Conservation (phyloP, 2,329 filamentous ascomycete species). For the Alternaria conjuncta region DNA sequence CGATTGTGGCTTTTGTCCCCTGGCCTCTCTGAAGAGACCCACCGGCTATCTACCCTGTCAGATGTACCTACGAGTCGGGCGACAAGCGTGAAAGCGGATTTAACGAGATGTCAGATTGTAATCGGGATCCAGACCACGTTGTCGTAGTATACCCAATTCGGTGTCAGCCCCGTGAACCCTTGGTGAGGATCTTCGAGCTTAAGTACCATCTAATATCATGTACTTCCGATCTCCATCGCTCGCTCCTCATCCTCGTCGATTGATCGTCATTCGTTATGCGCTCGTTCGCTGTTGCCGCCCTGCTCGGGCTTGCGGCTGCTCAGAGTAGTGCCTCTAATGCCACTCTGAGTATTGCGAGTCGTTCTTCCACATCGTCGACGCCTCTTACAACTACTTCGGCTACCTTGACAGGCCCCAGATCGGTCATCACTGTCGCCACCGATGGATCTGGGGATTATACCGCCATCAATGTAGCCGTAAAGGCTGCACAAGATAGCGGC, state of each 20-base stretch:
- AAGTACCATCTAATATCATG: slow-evolving; percentile 3
- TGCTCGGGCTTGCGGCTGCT: slow-evolving; percentile 20
- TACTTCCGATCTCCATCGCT: neutral
- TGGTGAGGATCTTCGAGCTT: slow-evolving; percentile 14
- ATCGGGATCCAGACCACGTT: slow-evolving; percentile 3
- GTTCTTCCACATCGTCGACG: neutral
- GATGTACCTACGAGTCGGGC: neutral
- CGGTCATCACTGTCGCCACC: slow-evolving; percentile 53
- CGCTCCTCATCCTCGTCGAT: neutral
- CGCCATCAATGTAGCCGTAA: slow-evolving; percentile 53
- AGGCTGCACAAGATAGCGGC: slow-evolving; percentile 51
- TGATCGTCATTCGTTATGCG: slow-evolving; percentile 21
- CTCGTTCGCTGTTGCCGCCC: slow-evolving; percentile 9
- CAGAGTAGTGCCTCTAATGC: slow-evolving; percentile 18
- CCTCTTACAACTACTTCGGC: slow-evolving; percentile 1
- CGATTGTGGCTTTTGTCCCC: neutral
- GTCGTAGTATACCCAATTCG: slow-evolving; percentile 2
- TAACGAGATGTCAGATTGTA: neutral
- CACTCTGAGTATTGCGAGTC: neutral
- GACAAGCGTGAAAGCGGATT: neutral
- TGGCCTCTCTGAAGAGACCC: neutral
- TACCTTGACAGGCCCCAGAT: slow-evolving; percentile 5
- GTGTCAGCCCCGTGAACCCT: slow-evolving; percentile 8
- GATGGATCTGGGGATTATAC: slow-evolving; percentile 56
- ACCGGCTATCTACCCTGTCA: neutral